Percentiles rank a stretch among this genome's conserved stretches.
Evolutionary conservation across 371 early-diverging fungal genomes (phyloP).

Genomic region (Mortierella sp.): DNA sequence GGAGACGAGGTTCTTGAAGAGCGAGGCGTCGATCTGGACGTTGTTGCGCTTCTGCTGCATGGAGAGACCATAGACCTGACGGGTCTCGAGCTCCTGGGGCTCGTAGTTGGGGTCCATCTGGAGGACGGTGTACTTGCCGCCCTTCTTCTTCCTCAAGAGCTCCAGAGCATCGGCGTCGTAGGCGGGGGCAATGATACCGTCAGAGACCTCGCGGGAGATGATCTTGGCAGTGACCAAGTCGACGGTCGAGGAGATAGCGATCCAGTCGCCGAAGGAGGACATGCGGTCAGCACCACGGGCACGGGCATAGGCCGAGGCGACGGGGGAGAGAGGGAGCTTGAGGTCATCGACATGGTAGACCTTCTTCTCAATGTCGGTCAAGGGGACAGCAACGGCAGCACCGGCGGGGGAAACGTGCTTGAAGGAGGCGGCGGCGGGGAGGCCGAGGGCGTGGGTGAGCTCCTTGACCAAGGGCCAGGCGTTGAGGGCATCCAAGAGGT

Average conservation of each 20-base stretch:
- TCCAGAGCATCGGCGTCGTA: slow-evolving; percentile 92
- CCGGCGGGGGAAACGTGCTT: slow-evolving; percentile 99
- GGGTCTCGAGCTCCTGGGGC: slow-evolving; percentile 86
- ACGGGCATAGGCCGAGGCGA: slow-evolving; percentile 90
- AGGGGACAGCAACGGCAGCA: slow-evolving; percentile 92
- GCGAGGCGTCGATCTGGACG: slow-evolving; percentile 74
- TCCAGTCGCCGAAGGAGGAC: slow-evolving; percentile 99
- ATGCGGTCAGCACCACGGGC: slow-evolving; percentile 97
- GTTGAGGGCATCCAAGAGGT: slow-evolving; percentile 96
- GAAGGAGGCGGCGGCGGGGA: slow-evolving; percentile 97
- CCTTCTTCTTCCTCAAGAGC: slow-evolving; percentile 94
- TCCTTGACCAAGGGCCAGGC: slow-evolving; percentile 97
- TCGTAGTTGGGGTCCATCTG: slow-evolving; percentile 92
- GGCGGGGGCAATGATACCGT: slow-evolving; percentile 97
- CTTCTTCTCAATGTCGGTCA: slow-evolving; percentile 86
- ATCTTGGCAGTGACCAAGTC: slow-evolving; percentile 96
- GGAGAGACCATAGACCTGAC: slow-evolving; percentile 95
- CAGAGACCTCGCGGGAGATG: slow-evolving; percentile 95
- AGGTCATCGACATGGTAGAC: slow-evolving; percentile 95
- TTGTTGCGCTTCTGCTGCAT: slow-evolving; percentile 95
- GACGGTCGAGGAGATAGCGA: slow-evolving; percentile 90
- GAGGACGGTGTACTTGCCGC: slow-evolving; percentile 96
- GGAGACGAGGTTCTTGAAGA: slow-evolving; percentile 91
- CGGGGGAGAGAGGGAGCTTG: slow-evolving; percentile 76
- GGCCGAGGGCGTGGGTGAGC: slow-evolving; percentile 72